Base-by-base conservation (phyloP, 306 rosid genomes). In the Vicia faba region DNA sequence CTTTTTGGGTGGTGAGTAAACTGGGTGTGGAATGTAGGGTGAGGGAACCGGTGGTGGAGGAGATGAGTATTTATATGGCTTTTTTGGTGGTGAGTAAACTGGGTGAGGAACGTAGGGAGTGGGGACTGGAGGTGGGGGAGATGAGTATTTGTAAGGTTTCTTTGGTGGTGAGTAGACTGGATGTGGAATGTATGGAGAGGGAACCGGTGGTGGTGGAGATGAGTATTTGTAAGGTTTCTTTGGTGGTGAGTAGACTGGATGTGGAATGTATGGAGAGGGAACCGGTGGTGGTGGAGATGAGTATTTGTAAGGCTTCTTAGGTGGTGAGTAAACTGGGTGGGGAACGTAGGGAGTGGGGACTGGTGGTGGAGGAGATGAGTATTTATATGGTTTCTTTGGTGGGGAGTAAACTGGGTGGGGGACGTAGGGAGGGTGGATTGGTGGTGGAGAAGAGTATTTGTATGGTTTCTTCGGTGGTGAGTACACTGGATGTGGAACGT, bases 61-160 rank as follows among this genome's bases (percentile, higher is more conserved):
- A 0, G 61, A 78, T 41, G 23, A 0, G 65, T 0, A 56, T 3
- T 55, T 57, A 8, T 57, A 57, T 57, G 61, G 61, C 11, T 28
- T 55, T 3, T 57, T 57, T 0, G 71, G 68, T n/a, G 71, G 68
- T 0, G 55, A 77, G 40, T 56, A 55, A 0, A 55, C 38, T 0
- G 85, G 83, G n/a, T 80, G 66, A 0, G 82, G 70, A 15, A 46
- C 10, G 4, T 19, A 29, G 2, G 46, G 29, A 0, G 15, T 70
- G 65, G 3, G 80, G 65, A 44, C 49, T 50, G 80, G 80, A 0
- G 83, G 77, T 3, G 87, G 87, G 0, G 81, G 87, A 59, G 89
- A 84, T 28, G 13, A 74, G 55, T 35, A 29, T 2, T 56, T 25
- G 35, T 54, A 54, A 0, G 36, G 35, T 2, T 10, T 51, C 2